Conservation (phyloP, 179 eudicot genomes). For the Silene vulgaris region DNA sequence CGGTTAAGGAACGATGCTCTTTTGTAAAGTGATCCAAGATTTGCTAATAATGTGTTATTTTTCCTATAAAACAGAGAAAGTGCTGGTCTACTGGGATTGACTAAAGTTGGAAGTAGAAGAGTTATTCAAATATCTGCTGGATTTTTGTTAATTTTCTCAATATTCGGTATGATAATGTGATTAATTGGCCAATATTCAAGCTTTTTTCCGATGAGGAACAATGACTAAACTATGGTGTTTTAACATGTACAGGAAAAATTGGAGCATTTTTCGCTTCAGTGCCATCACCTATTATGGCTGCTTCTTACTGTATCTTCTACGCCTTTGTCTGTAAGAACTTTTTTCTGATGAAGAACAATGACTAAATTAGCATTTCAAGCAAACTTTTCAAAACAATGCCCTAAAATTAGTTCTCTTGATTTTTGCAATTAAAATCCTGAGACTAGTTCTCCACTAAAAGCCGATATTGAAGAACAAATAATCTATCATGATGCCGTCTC, state of each 20-base stretch:
- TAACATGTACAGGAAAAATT: slow-evolving; percentile 50
- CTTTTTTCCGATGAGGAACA: no score
- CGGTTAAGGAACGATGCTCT: background rate
- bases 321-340: slow-evolving; percentile 48
- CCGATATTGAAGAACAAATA: no score
- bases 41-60: background rate
- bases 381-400: background rate
- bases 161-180: slow-evolving; percentile 40
- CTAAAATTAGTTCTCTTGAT: no score
- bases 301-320: slow-evolving; percentile 56
- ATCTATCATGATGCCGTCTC: no score
- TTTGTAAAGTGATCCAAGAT: background rate
- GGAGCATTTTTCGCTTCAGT: slow-evolving; percentile 81
- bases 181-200: background rate
- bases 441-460: no score
- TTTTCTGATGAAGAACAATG: no score
- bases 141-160: slow-evolving; percentile 68
- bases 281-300: slow-evolving; percentile 66
- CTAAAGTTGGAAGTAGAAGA: slow-evolving; percentile 73
- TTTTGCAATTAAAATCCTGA: no score
- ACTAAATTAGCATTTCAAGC: background rate
- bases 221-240: background rate
- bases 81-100: slow-evolving; percentile 70
- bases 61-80: slow-evolving; percentile 48
- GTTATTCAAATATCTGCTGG: slow-evolving; percentile 59